phyloP scores from a whole-genome alignment of 345 rosid genomes.

The Eucalyptus cloeziana region DNA sequence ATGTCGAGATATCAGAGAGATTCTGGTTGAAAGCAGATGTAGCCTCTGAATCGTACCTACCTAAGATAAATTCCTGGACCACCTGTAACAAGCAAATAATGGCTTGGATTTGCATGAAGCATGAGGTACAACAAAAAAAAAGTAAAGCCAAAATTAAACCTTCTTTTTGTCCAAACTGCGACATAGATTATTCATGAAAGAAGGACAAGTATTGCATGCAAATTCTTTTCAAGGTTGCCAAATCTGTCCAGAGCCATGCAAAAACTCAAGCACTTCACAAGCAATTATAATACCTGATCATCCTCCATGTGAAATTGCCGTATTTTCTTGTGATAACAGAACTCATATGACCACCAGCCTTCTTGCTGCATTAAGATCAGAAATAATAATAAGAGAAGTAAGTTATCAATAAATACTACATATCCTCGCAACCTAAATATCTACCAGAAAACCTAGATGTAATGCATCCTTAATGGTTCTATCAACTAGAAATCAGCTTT shows the following conservation, averaged over 20 bases:
- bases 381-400: background rate
- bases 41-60: conserved; percentile 66
- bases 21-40: conserved; percentile 71
- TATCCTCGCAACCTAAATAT: background rate
- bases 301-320: conserved; percentile 71
- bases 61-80: conserved; percentile 79
- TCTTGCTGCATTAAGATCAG: conserved; percentile 61
- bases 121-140: background rate
- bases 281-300: conserved; percentile 33
- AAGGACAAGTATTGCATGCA: background rate
- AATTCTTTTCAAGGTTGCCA: background rate
- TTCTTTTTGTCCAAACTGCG: background rate
- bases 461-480: background rate
- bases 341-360: conserved; percentile 98
- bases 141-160: background rate
- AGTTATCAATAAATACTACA: background rate
- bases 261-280: background rate
- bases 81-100: conserved; percentile 20
- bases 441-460: background rate
- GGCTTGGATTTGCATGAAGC: background rate
- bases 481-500: background rate
- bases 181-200: background rate
- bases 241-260: background rate
- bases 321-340: conserved; percentile 51
- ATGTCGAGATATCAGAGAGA: conserved; percentile 52